These are phyloP conservation scores for Adansonia rubrostipa DNA, from an alignment of 441 rosid species.

Conservation along the genomic window DNA sequence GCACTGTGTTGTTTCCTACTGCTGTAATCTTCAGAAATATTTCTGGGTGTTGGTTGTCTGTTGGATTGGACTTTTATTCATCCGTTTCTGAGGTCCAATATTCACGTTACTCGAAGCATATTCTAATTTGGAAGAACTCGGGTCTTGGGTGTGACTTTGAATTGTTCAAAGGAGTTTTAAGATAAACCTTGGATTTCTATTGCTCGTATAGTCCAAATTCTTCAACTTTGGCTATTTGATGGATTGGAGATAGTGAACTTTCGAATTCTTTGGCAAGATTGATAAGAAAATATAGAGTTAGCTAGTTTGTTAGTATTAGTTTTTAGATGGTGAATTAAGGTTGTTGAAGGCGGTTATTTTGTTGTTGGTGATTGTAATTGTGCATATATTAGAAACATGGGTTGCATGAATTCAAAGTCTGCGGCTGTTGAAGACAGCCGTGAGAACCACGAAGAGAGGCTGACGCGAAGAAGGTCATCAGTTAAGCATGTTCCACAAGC, in stretches of 20 bases:
- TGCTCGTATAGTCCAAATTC: not conserved
- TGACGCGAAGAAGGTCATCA: conserved; percentile 52
- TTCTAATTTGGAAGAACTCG: conserved; percentile 10
- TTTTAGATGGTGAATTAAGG: conserved; percentile 24
- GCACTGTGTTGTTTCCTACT: not conserved
- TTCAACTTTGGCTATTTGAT: conserved; percentile 24
- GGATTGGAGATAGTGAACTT: conserved; percentile 21
- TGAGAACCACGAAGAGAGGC: conserved; percentile 51
- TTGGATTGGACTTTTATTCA: not conserved
- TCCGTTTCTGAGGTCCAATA: not conserved
- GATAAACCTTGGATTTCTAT: not conserved
- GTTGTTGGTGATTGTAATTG: not conserved
- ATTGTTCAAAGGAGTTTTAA: not conserved
- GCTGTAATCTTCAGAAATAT: not conserved
- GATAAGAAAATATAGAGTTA: not conserved
- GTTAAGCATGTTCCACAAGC: conserved; percentile 53
- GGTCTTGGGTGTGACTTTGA: conserved; percentile 34
- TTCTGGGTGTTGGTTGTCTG: conserved; percentile 23
- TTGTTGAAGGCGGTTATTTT: conserved; percentile 14
- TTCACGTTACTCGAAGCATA: conserved; percentile 16
- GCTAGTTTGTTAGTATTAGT: not conserved
- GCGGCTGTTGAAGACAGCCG: conserved; percentile 38
- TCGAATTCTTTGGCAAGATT: not conserved
- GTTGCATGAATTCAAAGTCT: conserved; percentile 72
- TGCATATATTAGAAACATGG: conserved; percentile 48